Conservation (phyloP, 805 yeast genomes). For the Lipomyces sp. region DNA sequence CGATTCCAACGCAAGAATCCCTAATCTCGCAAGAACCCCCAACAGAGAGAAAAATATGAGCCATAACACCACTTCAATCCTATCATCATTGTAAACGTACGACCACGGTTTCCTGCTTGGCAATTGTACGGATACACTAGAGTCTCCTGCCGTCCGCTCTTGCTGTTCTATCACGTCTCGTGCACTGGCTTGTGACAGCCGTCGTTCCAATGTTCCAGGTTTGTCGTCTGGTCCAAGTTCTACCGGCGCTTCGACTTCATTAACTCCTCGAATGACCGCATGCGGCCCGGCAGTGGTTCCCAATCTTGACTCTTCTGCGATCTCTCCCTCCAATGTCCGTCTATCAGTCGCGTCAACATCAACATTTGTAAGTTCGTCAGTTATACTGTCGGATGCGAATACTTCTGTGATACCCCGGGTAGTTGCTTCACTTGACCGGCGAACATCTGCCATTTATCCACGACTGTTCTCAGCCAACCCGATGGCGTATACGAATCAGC, state of each 20-base stretch:
- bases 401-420: constrained; percentile 1
- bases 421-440: neutral
- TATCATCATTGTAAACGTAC: constrained; percentile 1
- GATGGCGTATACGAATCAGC: too few relatives aligned
- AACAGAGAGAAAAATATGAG: constrained; percentile 36
- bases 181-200: neutral
- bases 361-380: neutral
- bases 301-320: neutral
- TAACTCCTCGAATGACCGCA: neutral
- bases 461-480: neutral
- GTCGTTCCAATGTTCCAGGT: neutral
- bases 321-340: constrained; percentile 1
- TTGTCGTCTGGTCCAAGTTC: constrained; percentile 1
- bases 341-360: neutral
- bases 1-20: constrained; percentile 33
- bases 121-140: neutral
- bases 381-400: neutral
- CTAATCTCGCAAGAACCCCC: constrained; percentile 40
- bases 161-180: neutral
- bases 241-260: constrained; percentile 11
- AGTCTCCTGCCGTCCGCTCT: neutral
- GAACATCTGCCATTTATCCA: neutral
- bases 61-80: constrained; percentile 26
- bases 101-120: neutral
- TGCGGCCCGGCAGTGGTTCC: neutral